Evolutionary conservation across 164 flowering plant genomes (phyloP).

Genomic region (Macadamia tetraphylla): DNA sequence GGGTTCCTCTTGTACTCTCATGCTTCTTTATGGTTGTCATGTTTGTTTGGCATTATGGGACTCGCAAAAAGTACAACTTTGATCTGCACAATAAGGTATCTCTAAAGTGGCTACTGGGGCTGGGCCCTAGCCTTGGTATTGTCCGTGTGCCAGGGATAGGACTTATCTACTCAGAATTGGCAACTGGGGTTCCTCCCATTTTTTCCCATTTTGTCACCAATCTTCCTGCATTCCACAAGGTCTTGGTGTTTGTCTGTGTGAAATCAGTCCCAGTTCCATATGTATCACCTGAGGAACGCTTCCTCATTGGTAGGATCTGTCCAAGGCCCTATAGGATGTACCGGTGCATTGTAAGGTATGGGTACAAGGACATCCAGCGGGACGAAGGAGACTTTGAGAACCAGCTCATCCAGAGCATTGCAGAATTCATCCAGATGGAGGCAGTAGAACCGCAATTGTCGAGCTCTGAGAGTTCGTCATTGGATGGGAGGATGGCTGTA

Average conservation of each 20-base stretch:
- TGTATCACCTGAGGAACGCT: conserved; percentile 81
- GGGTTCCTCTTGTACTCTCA: conserved; percentile 76
- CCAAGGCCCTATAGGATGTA: conserved; percentile 89
- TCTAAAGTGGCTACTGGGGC: conserved; percentile 71
- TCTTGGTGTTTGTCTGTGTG: conserved; percentile 81
- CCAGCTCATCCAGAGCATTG: conserved; percentile 68
- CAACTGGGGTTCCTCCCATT: conserved; percentile 82
- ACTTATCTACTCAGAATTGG: conserved; percentile 81
- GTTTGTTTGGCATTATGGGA: conserved; percentile 87
- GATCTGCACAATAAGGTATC: conserved; percentile 89
- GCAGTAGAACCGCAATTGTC: conserved; percentile 52
- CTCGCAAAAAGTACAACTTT: conserved; percentile 65
- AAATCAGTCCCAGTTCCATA: conserved; percentile 86
- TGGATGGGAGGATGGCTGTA: conserved; percentile 48
- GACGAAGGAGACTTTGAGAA: conserved; percentile 80
- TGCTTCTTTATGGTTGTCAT: conserved; percentile 58
- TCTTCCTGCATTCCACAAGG: conserved; percentile 85
- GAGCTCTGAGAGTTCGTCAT: conserved; percentile 29
- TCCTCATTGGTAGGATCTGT: conserved; percentile 76
- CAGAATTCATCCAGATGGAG: conserved; percentile 89
- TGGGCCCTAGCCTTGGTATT: conserved; percentile 87
- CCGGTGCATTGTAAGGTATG: conserved; percentile 83
- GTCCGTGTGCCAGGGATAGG: conserved; percentile 94
- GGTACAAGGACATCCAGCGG: conserved; percentile 74
- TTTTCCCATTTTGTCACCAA: conserved; percentile 90